Evolutionary conservation across 768 basidiomycete species (phyloP).

Genomic region (Albatrellus ellisii): DNA sequence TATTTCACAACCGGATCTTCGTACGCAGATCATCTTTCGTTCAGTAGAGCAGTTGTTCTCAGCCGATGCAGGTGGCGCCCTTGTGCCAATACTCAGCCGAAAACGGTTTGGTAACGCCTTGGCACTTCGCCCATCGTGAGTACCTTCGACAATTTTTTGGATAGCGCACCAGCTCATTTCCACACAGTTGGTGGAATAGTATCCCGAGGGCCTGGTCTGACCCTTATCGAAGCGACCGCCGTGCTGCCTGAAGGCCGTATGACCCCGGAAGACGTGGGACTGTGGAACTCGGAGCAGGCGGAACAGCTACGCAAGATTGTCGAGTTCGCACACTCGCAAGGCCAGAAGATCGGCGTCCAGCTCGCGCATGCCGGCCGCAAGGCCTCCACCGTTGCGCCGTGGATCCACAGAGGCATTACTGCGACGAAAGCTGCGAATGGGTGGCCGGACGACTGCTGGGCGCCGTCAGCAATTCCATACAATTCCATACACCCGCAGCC

Average conservation of each 20-base stretch:
- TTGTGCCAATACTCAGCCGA: constrained; percentile 2
- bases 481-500: constrained; percentile 22
- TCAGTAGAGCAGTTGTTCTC: neutral
- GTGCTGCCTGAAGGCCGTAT: constrained; percentile 52
- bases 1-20: constrained; percentile 20
- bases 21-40: constrained; percentile 7
- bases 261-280: constrained; percentile 43
- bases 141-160: neutral
- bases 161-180: neutral
- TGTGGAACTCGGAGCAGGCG: constrained; percentile 52
- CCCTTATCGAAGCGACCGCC: constrained; percentile 55
- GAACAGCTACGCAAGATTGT: constrained; percentile 35
- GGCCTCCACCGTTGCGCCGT: constrained; percentile 49
- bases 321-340: constrained; percentile 61
- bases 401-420: constrained; percentile 28
- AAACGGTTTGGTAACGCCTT: neutral
- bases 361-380: constrained; percentile 73
- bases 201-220: constrained; percentile 39
- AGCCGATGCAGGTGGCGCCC: constrained; percentile 4
- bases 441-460: constrained; percentile 18
- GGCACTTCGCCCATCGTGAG: constrained; percentile 7
- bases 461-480: constrained; percentile 27
- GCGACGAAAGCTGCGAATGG: constrained; percentile 31
- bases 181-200: constrained; percentile 22
- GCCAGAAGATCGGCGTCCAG: constrained; percentile 61